These are phyloP conservation scores for Chlorella ohadii DNA, from an alignment of 139 green algal species.

Conservation along the genomic window DNA sequence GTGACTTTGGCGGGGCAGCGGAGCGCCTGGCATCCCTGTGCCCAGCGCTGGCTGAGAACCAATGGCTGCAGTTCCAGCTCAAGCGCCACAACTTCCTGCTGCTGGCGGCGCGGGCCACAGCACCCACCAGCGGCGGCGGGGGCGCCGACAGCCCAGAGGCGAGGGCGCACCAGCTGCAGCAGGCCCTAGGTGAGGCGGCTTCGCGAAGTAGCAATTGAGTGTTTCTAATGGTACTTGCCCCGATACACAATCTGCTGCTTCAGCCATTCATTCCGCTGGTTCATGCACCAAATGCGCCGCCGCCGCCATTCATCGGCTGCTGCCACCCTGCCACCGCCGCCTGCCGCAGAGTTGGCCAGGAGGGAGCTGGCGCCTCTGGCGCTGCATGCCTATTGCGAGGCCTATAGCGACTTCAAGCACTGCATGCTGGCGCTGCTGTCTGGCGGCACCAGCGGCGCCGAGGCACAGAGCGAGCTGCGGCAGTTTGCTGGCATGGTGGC, in stretches of 20 bases:
- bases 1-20: not conserved
- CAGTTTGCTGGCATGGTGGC: slow-evolving; percentile 14
- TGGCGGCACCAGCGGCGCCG: not conserved
- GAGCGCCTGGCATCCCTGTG: not conserved
- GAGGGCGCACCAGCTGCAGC: not conserved
- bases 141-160: not conserved
- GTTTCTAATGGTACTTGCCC: too few relatives aligned
- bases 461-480: not conserved
- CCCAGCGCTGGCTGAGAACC: not conserved
- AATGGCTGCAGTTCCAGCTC: slow-evolving; percentile 26
- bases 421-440: slow-evolving; percentile 14
- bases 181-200: slow-evolving; percentile 14
- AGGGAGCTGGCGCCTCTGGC: slow-evolving; percentile 22
- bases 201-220: too few relatives aligned
- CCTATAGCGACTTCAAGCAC: slow-evolving; percentile 12
- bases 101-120: not conserved
- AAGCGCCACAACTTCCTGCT: not conserved
- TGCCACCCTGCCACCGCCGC: not conserved
- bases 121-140: not conserved
- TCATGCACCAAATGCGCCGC: too few relatives aligned
- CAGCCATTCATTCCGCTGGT: too few relatives aligned
- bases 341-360: not conserved
- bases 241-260: too few relatives aligned
- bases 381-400: slow-evolving; percentile 21
- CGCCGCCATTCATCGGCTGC: not conserved